Conservation (phyloP, 495 filamentous ascomycete species). For the Penicillium cataractarum region DNA sequence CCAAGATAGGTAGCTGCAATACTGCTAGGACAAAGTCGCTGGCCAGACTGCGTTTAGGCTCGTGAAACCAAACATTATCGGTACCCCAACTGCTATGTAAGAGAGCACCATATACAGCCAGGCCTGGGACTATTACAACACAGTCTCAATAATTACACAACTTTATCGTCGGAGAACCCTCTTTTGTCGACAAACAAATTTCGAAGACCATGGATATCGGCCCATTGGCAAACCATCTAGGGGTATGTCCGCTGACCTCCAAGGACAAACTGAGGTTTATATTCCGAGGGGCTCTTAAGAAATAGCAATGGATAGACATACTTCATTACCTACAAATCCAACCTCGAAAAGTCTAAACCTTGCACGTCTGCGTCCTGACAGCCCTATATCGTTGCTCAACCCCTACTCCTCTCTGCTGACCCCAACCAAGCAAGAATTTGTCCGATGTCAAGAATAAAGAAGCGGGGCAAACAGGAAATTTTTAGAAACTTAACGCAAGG, state of each 20-base stretch:
- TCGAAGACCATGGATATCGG: neutral
- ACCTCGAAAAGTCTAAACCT: neutral
- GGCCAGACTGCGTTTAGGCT: no score
- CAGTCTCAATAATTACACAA: no score
- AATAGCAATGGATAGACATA: neutral
- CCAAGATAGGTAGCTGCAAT: no score
- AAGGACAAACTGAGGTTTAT: neutral
- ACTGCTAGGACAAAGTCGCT: no score
- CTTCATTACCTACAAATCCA: neutral
- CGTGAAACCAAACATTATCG: no score
- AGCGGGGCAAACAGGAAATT: neutral
- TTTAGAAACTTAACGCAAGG: neutral
- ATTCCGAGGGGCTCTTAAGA: neutral
- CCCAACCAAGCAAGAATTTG: neutral
- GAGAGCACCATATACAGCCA: no score
- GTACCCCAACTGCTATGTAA: no score
- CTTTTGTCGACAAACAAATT: neutral
- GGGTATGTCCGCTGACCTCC: neutral
- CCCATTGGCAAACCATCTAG: neutral
- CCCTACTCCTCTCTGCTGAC: neutral
- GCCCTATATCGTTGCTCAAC: neutral
- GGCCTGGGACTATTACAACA: no score
- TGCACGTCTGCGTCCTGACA: neutral
- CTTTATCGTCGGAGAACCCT: no score
- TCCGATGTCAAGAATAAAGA: neutral